phyloP scores from a whole-genome alignment of 176 grass and related monocot genomes.

The Aechmea fasciata region DNA sequence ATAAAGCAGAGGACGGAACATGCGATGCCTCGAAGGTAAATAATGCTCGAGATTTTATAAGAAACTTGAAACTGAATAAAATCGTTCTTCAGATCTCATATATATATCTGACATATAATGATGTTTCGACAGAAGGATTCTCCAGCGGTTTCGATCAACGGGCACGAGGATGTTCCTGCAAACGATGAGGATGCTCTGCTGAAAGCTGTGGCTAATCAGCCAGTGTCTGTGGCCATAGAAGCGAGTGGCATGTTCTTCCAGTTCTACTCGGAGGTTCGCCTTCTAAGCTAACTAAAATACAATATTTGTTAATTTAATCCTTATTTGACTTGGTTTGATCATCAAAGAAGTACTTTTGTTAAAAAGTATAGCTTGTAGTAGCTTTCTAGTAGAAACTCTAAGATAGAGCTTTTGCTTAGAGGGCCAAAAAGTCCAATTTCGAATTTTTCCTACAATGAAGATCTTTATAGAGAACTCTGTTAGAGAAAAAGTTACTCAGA shows the following conservation, averaged over 20 bases:
- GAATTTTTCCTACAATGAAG: too few species aligned
- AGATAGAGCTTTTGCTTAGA: too few species aligned
- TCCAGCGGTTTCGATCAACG: slow-evolving; percentile 39
- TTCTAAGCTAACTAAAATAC: not conserved
- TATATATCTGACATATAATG: not conserved
- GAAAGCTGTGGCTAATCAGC: slow-evolving; percentile 60
- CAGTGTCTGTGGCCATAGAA: slow-evolving; percentile 62
- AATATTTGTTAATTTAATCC: too few species aligned
- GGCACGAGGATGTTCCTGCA: slow-evolving; percentile 50
- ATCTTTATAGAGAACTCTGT: too few species aligned
- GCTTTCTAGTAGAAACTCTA: too few species aligned
- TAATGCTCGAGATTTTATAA: slow-evolving; percentile 1
- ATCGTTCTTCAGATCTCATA: not conserved
- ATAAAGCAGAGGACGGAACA: slow-evolving; percentile 42
- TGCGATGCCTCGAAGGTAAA: slow-evolving; percentile 30
- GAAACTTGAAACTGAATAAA: not conserved
- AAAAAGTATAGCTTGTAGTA: too few species aligned
- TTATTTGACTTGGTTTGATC: too few species aligned
- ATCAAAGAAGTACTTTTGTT: too few species aligned
- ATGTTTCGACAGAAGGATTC: slow-evolving; percentile 8
- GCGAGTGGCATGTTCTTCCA: slow-evolving; percentile 43
- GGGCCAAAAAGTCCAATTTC: too few species aligned
- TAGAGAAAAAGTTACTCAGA: too few species aligned
- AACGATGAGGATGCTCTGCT: slow-evolving; percentile 42
- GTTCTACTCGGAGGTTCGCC: slow-evolving; percentile 58